Base-by-base conservation (phyloP, 2,329 filamentous ascomycete genomes). In the Raffaelea arxii region DNA sequence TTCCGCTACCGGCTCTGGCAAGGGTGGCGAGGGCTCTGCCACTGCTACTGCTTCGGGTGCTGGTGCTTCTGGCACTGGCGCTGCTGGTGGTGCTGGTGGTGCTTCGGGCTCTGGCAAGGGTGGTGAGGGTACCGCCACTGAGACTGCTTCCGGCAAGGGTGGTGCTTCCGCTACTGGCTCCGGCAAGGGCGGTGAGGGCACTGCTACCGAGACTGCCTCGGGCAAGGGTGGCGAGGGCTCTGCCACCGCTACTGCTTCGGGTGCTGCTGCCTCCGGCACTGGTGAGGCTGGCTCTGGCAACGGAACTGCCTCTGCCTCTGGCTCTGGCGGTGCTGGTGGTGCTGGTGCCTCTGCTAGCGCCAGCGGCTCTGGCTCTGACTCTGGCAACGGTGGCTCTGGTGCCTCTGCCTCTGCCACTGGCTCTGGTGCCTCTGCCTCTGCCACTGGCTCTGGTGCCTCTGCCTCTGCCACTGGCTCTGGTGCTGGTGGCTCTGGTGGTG, bases 401-500 rank as follows among this genome's bases (percentile, higher is more conserved):
- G 32, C 27, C 16, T 36, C 24, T 4, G 37, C 46, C 16, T 39
- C 25, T 23, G 25, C 36, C 16, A 4, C 30, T 14, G 27, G 42
- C 42, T 14, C 9, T 44, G 27, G 6, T 24, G 21, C 18, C 14
- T 18, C 30, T 36, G 19, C 32, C 16, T 36, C 32, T 14, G 49
- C 43, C 18, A 46, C 49, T 14, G 52, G 27, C 25, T 43, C 44
- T 39, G 47, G 25, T 22, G 24, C 36, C 38, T 41, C 49, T 18
- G 7, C 41, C 25, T 35, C 43, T 38, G 9, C 39, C 30, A 36
- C 46, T n/a, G 32, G 23, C 27, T 42, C 50, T 48, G 47, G 46
- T 41, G 56, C 62, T 39, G 14, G 6, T 36, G 65, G 58, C 41
- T 57, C 58, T 27, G 55, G 58, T 39, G 59, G 59, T 47, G 50